Evolutionary conservation across 2,329 filamentous ascomycete genomes (phyloP), one percentile per base, ranked within the genome.

Genomic region (Penicillium hordei): DNA sequence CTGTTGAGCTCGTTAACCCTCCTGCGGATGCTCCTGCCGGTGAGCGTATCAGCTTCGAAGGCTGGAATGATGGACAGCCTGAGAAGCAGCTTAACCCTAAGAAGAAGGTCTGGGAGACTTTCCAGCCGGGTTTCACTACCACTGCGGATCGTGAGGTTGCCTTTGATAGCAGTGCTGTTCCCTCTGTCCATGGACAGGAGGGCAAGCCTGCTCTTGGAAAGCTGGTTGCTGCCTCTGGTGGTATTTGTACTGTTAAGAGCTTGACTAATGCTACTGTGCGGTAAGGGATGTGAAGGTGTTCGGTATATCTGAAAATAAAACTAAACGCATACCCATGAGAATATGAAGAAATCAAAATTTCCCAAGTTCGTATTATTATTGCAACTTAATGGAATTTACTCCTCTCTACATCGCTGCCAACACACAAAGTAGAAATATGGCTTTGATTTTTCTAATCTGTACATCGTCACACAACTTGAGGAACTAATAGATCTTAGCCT

Each of bases 61-160:
- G 94, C 48, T 99, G 91, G 88, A 70, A 65, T 46, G 83, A 91
- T 75, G 93, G 91, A 59, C 90, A 96, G 81, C 92, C 94, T 0
- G 94, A 99, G 83, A 89, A 88, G 61, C 86, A 93, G 51, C 83
- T 99, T 57, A 99, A 97, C 83, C 94, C 94, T 58, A 99, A 99
- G 88, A 99, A 97, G 87, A 97, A 97, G 87, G 82, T 97, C 60
- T 97, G 93, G 93, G 94, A 99, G 83, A 91, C 84, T 10, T 91
- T 96, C 78, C 93, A 97, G 82, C 92, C 93, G 1, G 94, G 93
- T 0, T 97, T 97, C 79, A 96, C 90, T 31, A 99, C 93, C 8
- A 96, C 89, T 1, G 88, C 89, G 8, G 78, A 76, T 46, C 81
- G 93, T 51, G 89, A 93, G 77, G 93, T 96, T 36, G 92, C 84